Evolutionary conservation across 768 basidiomycete species (phyloP), one percentile per base, ranked within the genome.

Genomic region (Pulveroboletus sp.): DNA sequence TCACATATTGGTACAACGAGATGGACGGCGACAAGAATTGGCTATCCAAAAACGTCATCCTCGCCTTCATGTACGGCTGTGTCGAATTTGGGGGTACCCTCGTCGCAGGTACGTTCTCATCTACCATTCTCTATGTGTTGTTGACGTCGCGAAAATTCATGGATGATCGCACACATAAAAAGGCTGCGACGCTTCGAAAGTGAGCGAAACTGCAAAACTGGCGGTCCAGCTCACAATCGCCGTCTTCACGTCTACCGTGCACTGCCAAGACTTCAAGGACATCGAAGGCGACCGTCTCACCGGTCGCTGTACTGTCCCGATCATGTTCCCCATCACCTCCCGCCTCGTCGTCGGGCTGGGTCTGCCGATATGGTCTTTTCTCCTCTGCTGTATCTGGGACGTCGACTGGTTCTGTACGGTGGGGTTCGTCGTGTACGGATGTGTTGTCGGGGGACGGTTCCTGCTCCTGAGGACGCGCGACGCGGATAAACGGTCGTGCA

Each of bases 211-310:
- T 1, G 67, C 60, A 4, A 53, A 57, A 35, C 51, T 69, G 5
- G 68, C 76, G 0, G 53, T 72, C 31, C 61, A 63, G 38, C 50
- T 73, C 41, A 74, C 71, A 24, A 62, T 69, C 8, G 64, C 65
- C 0, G 69, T 76, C 14, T 68, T 77, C 32, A 57, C 71, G 2
- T 76, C 76, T 0, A 78, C 76, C 4, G 72, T 77, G 10, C 76
- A 78, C 18, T 70, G 74, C 3, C 74, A 77, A 58, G 78, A 79
- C 49, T 79, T 74, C 50, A 66, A 72, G 27, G 78, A 79, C 46
- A 56, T 70, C 13, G 62, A 65, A n/a, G 77, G 77, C 0, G 78
- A 78, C 43, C 56, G 58, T 5, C 43, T 64, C n/a, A 62, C 63
- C 0, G 73, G 73, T 1, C 67, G 77, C 5, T 18, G 62, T 1